Base-by-base conservation (phyloP, 352 stramenopile genomes). In the Pythium plurisporium region DNA sequence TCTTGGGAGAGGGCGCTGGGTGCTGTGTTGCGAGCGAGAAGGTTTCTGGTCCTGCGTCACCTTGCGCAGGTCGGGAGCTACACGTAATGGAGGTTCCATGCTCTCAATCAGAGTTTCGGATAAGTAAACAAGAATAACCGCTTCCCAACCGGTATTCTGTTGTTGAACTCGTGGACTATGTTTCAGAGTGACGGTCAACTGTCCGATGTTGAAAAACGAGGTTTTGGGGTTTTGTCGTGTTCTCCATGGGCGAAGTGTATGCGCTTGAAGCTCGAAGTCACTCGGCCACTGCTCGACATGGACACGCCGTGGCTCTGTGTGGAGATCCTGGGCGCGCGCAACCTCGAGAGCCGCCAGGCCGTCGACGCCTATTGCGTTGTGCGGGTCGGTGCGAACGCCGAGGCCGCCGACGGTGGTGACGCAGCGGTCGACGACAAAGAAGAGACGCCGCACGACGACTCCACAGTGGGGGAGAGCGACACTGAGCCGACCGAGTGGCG, bases 351-450 rank as follows among this genome's bases (percentile, higher is more conserved):
- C 42, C 55, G 61, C 9, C 64, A 86, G 54, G 73, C 69, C 2
- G 62, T 88, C 31, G 82, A 89, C 55, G 74, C 78, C 31, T 90
- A 89, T 51, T 91, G 81, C 59, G 63, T 88, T 36, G 55, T 91
- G 37, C 70, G 62, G 2, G 10, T 61, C 19, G 50, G 42, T 19
- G 33, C n/a, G 22, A 17, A 15, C 14, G 42, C n/a, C 29, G 27
- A 26, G 7, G 42, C 34, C 15, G 41, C n/a, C 5, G 23, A 40
- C 14, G 26, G 14, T 20, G 25, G 29, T 14, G 49, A 56, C n/a
- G n/a, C n/a, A n/a, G n/a, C n/a, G 8, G 48, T 36, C 3, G 34
- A 46, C n/a, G 2, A 19, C 3, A 11, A 41, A 22, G 40, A 50
- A 11, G 42, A 25, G 6, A 1, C 36, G 2, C 22, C 36, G 7